A percentile compares a stretch with the other conserved stretches of the same genome.
Conservation (phyloP, 2,329 filamentous ascomycete species). For the Bipolaris bicolor region DNA sequence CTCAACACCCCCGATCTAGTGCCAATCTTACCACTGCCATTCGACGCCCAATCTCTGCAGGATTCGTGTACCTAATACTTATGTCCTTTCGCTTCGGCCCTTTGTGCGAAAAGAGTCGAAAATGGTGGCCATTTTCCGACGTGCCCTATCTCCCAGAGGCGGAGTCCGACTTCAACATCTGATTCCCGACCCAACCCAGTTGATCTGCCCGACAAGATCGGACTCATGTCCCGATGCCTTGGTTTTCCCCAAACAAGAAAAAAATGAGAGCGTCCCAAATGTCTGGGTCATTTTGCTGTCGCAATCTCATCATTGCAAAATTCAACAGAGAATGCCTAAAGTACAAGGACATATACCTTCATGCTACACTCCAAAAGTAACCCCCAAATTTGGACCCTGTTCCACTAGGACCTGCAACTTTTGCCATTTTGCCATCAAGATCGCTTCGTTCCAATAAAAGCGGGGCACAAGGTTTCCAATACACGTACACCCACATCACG, state of each 20-base stretch:
- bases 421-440: not conserved
- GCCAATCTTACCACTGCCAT: conserved; percentile 18
- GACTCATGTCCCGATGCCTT: not conserved
- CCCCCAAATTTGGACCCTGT: not conserved
- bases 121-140: conserved; percentile 11
- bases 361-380: not conserved
- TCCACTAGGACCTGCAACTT: not conserved
- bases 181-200: not conserved
- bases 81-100: conserved; percentile 19
- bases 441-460: too few species aligned
- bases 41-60: conserved; percentile 7
- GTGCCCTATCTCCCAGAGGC: not conserved
- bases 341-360: not conserved
- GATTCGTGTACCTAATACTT: conserved; percentile 28
- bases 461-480: not conserved
- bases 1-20: conserved; percentile 14
- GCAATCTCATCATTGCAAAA: not conserved
- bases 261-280: not conserved
- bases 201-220: not conserved
- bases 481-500: not conserved
- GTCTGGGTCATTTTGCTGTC: not conserved
- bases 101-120: conserved; percentile 20
- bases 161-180: not conserved
- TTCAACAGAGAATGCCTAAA: too few species aligned
- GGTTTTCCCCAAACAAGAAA: not conserved